Evolutionary conservation across 176 grass and related monocot species (phyloP).

Genomic region (Oryza glaberrima): DNA sequence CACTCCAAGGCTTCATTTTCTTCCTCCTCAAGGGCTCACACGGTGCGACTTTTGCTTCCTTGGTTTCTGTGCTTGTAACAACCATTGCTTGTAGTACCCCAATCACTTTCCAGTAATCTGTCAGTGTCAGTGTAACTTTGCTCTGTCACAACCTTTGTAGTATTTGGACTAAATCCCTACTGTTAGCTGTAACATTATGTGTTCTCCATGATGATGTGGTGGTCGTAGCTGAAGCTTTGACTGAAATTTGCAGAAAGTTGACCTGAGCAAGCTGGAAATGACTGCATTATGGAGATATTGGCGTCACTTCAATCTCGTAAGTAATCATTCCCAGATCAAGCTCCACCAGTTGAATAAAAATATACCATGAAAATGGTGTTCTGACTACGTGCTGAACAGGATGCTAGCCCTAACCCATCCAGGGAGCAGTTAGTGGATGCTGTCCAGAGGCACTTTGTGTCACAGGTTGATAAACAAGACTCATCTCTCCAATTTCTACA

Average conservation of each 20-base stretch:
- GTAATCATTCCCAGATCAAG: conserved; percentile 33
- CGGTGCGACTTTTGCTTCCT: conserved; percentile 49
- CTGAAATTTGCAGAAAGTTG: conserved; percentile 67
- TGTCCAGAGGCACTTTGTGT: conserved; percentile 84
- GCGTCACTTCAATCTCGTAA: conserved; percentile 81
- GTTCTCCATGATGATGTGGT: background rate
- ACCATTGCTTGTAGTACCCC: conserved; percentile 4
- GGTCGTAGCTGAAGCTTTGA: background rate
- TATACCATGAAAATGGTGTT: conserved; percentile 11
- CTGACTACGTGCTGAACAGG: conserved; percentile 42
- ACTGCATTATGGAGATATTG: conserved; percentile 91
- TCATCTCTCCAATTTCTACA: conserved; percentile 22
- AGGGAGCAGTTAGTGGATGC: conserved; percentile 81
- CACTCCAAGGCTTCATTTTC: conserved; percentile 66
- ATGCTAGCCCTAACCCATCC: conserved; percentile 74
- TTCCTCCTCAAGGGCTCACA: conserved; percentile 53
- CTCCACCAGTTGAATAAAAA: background rate
- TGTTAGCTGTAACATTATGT: too few species aligned
- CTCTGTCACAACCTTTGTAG: conserved; percentile 20
- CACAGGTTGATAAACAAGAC: conserved; percentile 58
- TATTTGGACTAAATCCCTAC: background rate
- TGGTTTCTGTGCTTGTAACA: conserved; percentile 13
- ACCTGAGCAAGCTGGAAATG: conserved; percentile 81
- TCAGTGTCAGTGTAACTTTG: conserved; percentile 21
- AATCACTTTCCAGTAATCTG: conserved; percentile 25